Percentiles rank a stretch among this genome's conserved stretches.
These are phyloP conservation scores for Meyerozyma guilliermondii DNA, from an alignment of 1,139 yeast species.

Conservation along the genomic window DNA sequence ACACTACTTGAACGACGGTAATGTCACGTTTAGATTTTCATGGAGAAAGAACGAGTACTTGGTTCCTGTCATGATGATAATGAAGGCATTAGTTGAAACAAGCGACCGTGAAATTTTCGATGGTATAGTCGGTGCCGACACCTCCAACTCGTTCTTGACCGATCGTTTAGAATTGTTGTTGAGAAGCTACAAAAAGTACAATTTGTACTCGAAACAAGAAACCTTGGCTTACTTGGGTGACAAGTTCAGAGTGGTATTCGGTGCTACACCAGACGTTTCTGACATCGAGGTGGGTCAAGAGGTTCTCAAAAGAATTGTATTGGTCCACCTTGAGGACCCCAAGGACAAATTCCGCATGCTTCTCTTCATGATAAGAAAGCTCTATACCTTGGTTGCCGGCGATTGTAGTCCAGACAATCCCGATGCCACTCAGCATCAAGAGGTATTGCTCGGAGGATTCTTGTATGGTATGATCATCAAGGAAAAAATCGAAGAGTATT, in stretches of 20 bases:
- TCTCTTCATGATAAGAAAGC: conserved; percentile 90
- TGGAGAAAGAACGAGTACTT: conserved; percentile 96
- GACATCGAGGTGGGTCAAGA: conserved; percentile 90
- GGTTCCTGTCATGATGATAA: conserved; percentile 88
- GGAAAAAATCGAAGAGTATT: conserved; percentile 92
- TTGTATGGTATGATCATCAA: conserved; percentile 94
- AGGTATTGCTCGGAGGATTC: conserved; percentile 92
- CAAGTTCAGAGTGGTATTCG: conserved; percentile 90
- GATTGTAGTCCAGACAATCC: conserved; percentile 98
- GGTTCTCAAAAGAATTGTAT: conserved; percentile 75
- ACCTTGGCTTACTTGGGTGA: conserved; percentile 92
- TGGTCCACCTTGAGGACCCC: conserved; percentile 75
- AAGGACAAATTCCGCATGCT: conserved; percentile 81
- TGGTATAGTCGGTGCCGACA: conserved; percentile 89
- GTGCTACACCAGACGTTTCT: conserved; percentile 79
- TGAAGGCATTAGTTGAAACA: conserved; percentile 85
- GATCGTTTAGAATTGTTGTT: conserved; percentile 94
- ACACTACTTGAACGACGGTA: conserved; percentile 94
- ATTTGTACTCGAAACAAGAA: conserved; percentile 74
- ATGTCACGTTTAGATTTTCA: conserved; percentile 91
- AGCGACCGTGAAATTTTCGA: conserved; percentile 94
- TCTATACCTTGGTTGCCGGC: conserved; percentile 92
- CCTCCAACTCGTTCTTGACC: conserved; percentile 84
- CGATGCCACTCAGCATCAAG: conserved; percentile 99
- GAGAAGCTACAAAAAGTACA: conserved; percentile 80